Percentiles rank a stretch among this genome's conserved stretches.
Evolutionary conservation across 257 asterid genomes (phyloP).

Genomic region (Rhazya stricta): DNA sequence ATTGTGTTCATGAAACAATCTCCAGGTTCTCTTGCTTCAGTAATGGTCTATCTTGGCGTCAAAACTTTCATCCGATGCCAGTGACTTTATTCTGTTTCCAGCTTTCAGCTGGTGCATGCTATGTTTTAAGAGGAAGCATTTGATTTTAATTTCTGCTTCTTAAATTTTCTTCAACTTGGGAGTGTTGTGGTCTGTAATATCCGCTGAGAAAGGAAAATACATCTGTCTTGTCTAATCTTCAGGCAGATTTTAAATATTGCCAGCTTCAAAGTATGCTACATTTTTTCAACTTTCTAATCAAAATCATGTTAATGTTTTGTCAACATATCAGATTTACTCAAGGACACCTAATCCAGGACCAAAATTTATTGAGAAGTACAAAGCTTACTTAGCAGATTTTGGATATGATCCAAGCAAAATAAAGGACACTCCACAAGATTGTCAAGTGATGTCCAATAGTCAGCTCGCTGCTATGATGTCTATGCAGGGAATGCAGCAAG

Average conservation of each 20-base stretch:
- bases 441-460: slow-evolving; percentile 63
- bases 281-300: neutral
- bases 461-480: slow-evolving; percentile 94
- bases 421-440: slow-evolving; percentile 89
- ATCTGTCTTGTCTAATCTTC: neutral
- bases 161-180: neutral
- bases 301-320: neutral
- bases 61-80: neutral
- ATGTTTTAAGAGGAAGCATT: neutral
- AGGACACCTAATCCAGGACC: slow-evolving; percentile 86
- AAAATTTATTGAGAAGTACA: slow-evolving; percentile 72
- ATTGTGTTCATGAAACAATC: neutral
- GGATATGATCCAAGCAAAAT: slow-evolving; percentile 79
- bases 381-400: slow-evolving; percentile 39
- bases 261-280: neutral
- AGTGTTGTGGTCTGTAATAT: neutral
- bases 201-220: neutral
- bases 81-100: neutral
- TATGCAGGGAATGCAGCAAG: slow-evolving; percentile 72
- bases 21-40: neutral
- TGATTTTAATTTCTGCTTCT: neutral
- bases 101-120: neutral
- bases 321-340: slow-evolving; percentile 59
- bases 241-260: too few relatives aligned
- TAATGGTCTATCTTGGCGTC: too few relatives aligned